Conservation (phyloP, 2,329 filamentous ascomycete species). For the Trichoderma guizhouense region DNA sequence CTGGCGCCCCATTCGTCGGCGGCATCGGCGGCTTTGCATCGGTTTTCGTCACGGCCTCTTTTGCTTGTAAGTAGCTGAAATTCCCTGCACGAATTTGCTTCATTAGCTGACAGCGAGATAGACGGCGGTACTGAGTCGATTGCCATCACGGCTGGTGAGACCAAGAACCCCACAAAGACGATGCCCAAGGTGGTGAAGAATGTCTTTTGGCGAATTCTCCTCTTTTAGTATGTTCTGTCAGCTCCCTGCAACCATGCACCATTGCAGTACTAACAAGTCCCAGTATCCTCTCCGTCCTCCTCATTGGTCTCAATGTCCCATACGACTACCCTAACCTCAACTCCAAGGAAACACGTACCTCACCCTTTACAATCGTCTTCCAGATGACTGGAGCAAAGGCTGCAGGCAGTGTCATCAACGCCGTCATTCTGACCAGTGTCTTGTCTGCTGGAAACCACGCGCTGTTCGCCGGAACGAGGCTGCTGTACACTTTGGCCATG, state of each 20-base stretch:
- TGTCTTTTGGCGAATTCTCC: conserved; percentile 60
- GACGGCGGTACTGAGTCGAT: conserved; percentile 59
- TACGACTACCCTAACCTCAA: conserved; percentile 43
- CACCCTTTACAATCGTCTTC: conserved; percentile 57
- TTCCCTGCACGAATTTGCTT: too few species aligned
- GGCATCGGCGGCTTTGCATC: conserved; percentile 65
- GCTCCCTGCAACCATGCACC: neutral
- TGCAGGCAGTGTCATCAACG: conserved; percentile 56
- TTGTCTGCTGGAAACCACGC: conserved; percentile 38
- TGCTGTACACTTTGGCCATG: conserved; percentile 37
- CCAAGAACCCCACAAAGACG: conserved; percentile 57
- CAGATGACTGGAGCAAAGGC: conserved; percentile 51
- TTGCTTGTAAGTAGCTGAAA: conserved; percentile 47
- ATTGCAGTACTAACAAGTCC: neutral
- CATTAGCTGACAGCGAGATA: conserved; percentile 12
- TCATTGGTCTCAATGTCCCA: conserved; percentile 56
- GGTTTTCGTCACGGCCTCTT: conserved; percentile 51
- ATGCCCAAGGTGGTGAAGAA: conserved; percentile 63
- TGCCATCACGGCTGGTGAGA: conserved; percentile 64
- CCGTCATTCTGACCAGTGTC: conserved; percentile 46
- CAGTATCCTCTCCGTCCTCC: conserved; percentile 37
- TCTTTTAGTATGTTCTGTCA: conserved; percentile 42
- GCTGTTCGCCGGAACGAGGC: conserved; percentile 34
- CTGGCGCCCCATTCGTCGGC: conserved; percentile 60
- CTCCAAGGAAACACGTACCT: conserved; percentile 34